Base-by-base conservation (phyloP, 257 asterid genomes). In the Catharanthus roseus region DNA sequence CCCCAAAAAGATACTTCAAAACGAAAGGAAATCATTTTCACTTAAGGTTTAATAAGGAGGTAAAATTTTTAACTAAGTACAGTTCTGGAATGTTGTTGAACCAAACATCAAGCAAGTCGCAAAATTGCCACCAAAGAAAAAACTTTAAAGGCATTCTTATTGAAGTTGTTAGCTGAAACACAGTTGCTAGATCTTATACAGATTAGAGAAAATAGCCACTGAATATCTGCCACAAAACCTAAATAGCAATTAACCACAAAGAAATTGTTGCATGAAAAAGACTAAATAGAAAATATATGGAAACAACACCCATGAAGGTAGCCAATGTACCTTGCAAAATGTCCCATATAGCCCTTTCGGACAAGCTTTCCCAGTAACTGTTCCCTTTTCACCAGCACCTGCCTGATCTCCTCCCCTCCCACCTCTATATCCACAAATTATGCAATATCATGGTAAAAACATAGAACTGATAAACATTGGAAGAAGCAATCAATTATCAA, bases 271-370 rank as follows among this genome's bases (percentile, higher is more conserved):
- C n/a, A 58, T 45, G 10, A 18, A 42, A 42, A 13, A 24, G 12
- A 1, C 28, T 16, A 21, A 21, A 12, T 50, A 23, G 28, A 42
- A 18, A 58, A 33, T 42, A 10, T 13, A 62, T 39, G 29, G 23
- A 6, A 72, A 74, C 36, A 56, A 10, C 47, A 65, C 23, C 53
- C 21, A 74, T 19, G 41, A 44, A 69, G 78, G 71, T 39, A 21
- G 26, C 49, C 21, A 49, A 65, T 67, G 36, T 83, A 91, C 98
- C 97, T 87, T 84, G 50, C 99, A 95, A 72, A 88, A 95, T 73
- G 68, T 84, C 70, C 99, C 99, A 82, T 87, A 91, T 67, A 95
- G 98, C 67, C 99, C 99, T 79, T 76, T 86, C 12, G 99, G 99
- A 71, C 99, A 95, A 61, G 97, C 89, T 86, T 86, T 95, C 71